These are phyloP conservation scores for Aspergillus pseudoviridinutans DNA, from an alignment of 2,329 filamentous ascomycete species.

Conservation along the genomic window DNA sequence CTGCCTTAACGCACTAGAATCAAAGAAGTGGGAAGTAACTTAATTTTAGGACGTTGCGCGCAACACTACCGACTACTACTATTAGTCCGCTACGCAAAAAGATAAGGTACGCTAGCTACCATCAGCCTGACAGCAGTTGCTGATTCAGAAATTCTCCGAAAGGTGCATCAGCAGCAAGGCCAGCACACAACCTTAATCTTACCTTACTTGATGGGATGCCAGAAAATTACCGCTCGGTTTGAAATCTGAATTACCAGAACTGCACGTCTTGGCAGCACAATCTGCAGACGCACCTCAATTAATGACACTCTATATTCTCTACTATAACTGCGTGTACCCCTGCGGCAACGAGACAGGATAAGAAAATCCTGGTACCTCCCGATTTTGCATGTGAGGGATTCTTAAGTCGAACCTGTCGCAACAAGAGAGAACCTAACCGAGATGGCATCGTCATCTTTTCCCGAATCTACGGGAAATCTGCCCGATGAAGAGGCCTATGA, in stretches of 20 bases:
- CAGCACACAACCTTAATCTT: slow-evolving; percentile 4
- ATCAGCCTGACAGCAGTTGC: background rate
- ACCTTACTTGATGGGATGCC: background rate
- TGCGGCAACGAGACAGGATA: background rate
- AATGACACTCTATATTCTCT: background rate
- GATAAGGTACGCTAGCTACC: background rate
- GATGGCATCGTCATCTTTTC: slow-evolving; percentile 7
- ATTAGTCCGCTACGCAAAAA: background rate
- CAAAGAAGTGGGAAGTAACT: background rate
- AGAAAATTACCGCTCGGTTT: background rate
- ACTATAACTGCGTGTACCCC: background rate
- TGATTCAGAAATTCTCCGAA: slow-evolving; percentile 10
- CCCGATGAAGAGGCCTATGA: slow-evolving; percentile 59
- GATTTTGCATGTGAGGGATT: background rate
- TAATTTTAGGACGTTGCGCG: background rate
- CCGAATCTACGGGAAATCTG: background rate
- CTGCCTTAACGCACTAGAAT: background rate
- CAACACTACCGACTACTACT: background rate
- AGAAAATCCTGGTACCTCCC: background rate
- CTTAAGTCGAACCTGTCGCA: background rate
- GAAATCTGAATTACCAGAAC: background rate
- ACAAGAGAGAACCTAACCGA: background rate
- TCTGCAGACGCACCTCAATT: background rate
- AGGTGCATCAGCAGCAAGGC: background rate
- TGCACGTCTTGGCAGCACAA: background rate